Conservation (phyloP, 225 moss, liverwort and hornwort species). For the Sphagnum contortum region DNA sequence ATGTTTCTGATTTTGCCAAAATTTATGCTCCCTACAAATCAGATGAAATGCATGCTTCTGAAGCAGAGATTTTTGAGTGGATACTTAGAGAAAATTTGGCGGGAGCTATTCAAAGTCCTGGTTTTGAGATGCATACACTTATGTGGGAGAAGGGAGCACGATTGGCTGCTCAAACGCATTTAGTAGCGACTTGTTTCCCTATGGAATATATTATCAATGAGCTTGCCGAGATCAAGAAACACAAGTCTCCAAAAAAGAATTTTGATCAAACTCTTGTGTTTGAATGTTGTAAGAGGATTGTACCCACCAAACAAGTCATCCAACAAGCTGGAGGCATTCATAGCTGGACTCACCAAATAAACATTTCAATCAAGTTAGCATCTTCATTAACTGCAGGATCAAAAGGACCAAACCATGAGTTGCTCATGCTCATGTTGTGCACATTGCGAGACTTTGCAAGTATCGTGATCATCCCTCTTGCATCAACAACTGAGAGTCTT, state of each 20-base stretch:
- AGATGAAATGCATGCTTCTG: constrained; percentile 16
- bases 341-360: constrained; percentile 29
- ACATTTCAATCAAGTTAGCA: constrained; percentile 29
- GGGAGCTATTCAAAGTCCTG: not conserved
- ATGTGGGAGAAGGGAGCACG: constrained; percentile 43
- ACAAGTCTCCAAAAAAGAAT: constrained; percentile 7
- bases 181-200: constrained; percentile 32
- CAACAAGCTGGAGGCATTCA: constrained; percentile 13
- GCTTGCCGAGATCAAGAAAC: constrained; percentile 13
- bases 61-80: constrained; percentile 52
- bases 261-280: constrained; percentile 38
- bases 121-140: constrained; percentile 31
- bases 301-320: constrained; percentile 19
- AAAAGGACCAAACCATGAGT: constrained; percentile 21
- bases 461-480: constrained; percentile 21
- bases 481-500: constrained; percentile 9
- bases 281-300: constrained; percentile 24
- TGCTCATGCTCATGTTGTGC: constrained; percentile 28
- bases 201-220: constrained; percentile 16
- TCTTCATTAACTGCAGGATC: constrained; percentile 17
- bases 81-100: constrained; percentile 38
- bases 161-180: constrained; percentile 31
- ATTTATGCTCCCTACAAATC: constrained; percentile 29
- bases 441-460: constrained; percentile 30
- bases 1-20: constrained; percentile 40